Base-by-base conservation (phyloP, 1,284 basidiomycete genomes). In the Cutaneotrichosporon sp. region DNA sequence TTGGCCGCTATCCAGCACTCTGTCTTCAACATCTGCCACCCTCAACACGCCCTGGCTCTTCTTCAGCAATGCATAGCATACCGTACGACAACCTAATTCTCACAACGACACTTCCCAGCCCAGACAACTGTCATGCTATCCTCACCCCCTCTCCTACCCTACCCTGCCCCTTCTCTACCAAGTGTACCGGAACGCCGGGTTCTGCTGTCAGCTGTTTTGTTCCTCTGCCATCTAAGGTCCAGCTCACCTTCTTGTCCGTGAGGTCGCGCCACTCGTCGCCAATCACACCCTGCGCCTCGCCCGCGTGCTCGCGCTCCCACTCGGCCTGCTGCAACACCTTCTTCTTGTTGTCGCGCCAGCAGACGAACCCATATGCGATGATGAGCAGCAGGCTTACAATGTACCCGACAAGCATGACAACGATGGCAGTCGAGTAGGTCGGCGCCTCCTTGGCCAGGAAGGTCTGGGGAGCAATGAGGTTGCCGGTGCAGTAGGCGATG, bases 401-500 rank as follows among this genome's bases (percentile, higher is more conserved):
- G 58, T 72, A 72, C 7, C 69, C 62, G 9, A 42, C 53, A 16
- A 73, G 46, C 71, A 73, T 73, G 50, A 61, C 69, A 7, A 60
- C 59, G 53, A 65, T 63, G 3, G 62, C 71, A 8, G 62, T 63
- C 3, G 67, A 33, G 56, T 72, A 72, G 4, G 45, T 46, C 1
- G 71, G 71, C 13, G 69, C 68, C 54, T 71, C 59, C 2, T 46
- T 59, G 3, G 68, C 58, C 10, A 38, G 58, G 69, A 72, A 72
- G 0, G 71, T 65, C 55, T 72, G 71, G 9, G 71, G 71, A 8
- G 64, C 71, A 10, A 69, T 55, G 4, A 71, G 34, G 54, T 69
- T 69, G 8, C 69, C 49, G 9, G 29, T 59, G 45, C 59, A 59
- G 54, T 70, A 72, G 13, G 67, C 59, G 6, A 69, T 60, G 62